Evolutionary conservation across 2,329 filamentous ascomycete genomes (phyloP).

Genomic region (Colletotrichum sp.): DNA sequence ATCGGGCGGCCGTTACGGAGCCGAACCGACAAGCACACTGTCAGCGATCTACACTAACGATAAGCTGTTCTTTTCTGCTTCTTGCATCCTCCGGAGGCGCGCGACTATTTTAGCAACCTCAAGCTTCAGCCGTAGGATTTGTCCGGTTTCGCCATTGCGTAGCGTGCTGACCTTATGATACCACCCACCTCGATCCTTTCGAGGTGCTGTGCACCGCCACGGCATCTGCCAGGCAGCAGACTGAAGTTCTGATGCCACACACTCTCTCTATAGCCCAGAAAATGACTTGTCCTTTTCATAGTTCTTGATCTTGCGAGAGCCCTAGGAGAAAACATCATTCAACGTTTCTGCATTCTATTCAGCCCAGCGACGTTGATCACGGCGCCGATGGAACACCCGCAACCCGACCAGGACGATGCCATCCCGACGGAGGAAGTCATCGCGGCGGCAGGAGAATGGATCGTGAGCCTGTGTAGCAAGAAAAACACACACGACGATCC

Average conservation of each 20-base stretch:
- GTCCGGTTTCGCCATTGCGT: not conserved
- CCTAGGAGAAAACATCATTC: not conserved
- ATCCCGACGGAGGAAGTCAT: not conserved
- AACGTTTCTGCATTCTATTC: not conserved
- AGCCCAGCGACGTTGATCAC: not conserved
- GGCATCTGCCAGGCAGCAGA: not conserved
- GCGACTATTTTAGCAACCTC: not conserved
- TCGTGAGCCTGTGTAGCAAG: not conserved
- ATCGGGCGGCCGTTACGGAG: not conserved
- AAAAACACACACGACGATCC: not conserved
- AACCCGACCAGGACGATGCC: not conserved
- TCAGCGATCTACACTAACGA: not conserved
- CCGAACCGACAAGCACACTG: not conserved
- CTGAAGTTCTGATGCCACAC: not conserved
- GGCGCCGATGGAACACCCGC: not conserved
- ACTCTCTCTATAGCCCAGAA: not conserved
- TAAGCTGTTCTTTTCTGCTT: not conserved
- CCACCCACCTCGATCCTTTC: not conserved
- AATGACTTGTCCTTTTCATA: not conserved
- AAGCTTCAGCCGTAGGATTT: not conserved
- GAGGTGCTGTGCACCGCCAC: not conserved
- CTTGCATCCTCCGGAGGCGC: not conserved
- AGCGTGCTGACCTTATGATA: not conserved
- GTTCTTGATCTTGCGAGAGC: not conserved
- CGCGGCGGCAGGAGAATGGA: not conserved